A percentile compares a stretch with the other conserved stretches of the same genome.
These are phyloP conservation scores for Gaertneriomyces semiglobifer DNA, from an alignment of 192 early-diverging fungal species.

Conservation along the genomic window DNA sequence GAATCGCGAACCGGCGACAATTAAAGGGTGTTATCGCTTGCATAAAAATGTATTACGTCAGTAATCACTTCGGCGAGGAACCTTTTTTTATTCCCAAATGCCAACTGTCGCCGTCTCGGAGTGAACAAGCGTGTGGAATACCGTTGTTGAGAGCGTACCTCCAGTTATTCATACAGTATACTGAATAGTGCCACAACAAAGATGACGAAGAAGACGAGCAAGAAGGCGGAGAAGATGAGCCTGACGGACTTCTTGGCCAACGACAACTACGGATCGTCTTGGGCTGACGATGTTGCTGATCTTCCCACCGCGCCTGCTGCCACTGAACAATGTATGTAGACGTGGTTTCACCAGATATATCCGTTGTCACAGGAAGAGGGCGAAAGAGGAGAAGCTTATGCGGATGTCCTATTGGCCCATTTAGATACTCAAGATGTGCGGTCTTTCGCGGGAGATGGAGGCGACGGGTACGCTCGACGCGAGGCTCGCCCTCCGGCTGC, in stretches of 20 bases:
- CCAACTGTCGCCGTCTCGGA: too few relatives aligned
- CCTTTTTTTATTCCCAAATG: too few relatives aligned
- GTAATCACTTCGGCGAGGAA: too few relatives aligned
- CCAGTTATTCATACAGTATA: not conserved
- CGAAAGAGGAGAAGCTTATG: too few relatives aligned
- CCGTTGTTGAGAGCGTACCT: too few relatives aligned
- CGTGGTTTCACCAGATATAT: too few relatives aligned
- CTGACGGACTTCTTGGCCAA: slow-evolving; percentile 79
- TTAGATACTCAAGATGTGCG: not conserved
- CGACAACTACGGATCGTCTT: slow-evolving; percentile 52
- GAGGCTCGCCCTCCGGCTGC: slow-evolving; percentile 21
- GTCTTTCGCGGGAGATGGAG: too few relatives aligned
- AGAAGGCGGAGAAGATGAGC: slow-evolving; percentile 87
- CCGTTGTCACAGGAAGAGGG: too few relatives aligned
- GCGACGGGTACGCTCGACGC: not conserved
- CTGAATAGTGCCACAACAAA: not conserved
- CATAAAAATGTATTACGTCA: too few relatives aligned
- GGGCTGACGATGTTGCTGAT: slow-evolving; percentile 91
- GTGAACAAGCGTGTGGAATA: too few relatives aligned
- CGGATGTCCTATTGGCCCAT: not conserved
- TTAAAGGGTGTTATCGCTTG: too few relatives aligned
- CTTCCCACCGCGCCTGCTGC: slow-evolving; percentile 74
- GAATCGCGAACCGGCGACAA: too few relatives aligned
- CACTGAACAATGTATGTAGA: not conserved
- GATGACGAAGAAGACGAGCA: slow-evolving; percentile 48